phyloP scores from a whole-genome alignment of 768 basidiomycete species.

The Tricholoma hemisulphureum region DNA sequence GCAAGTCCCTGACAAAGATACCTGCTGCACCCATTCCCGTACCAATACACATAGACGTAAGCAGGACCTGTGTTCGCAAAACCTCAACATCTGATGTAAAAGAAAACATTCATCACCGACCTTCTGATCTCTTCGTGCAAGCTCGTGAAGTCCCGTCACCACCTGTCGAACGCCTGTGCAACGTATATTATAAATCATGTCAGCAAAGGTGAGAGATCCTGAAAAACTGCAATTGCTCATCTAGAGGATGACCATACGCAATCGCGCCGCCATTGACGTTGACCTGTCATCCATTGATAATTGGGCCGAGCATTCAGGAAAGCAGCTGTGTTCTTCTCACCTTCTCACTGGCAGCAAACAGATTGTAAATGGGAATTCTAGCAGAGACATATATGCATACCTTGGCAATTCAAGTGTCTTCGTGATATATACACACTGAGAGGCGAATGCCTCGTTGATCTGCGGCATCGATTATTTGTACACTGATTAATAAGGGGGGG shows the following conservation, averaged over 20 bases:
- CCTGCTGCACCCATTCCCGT: slow-evolving; percentile 92
- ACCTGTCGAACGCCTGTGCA: slow-evolving; percentile 85
- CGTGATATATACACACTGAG: slow-evolving; percentile 73
- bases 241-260: slow-evolving; percentile 80
- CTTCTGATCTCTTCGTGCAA: slow-evolving; percentile 68
- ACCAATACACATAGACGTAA: slow-evolving; percentile 90
- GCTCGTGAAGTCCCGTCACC: slow-evolving; percentile 76
- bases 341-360: slow-evolving; percentile 35
- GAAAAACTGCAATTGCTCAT: slow-evolving; percentile 42
- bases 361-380: neutral
- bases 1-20: slow-evolving; percentile 67
- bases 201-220: neutral
- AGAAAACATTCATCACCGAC: slow-evolving; percentile 33
- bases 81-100: slow-evolving; percentile 4
- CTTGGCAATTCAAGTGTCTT: slow-evolving; percentile 59
- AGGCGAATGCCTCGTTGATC: slow-evolving; percentile 93
- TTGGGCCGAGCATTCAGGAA: neutral
- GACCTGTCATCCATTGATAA: slow-evolving; percentile 39
- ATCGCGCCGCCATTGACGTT: slow-evolving; percentile 93
- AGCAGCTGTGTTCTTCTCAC: slow-evolving; percentile 14
- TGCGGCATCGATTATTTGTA: slow-evolving; percentile 23
- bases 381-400: slow-evolving; percentile 22
- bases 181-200: slow-evolving; percentile 40
- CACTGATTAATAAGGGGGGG: neutral
- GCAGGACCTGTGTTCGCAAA: slow-evolving; percentile 52